Evolutionary conservation across 2,329 filamentous ascomycete species (phyloP), one percentile per base, ranked within the genome.

Genomic region (Exophiala viscosa): DNA sequence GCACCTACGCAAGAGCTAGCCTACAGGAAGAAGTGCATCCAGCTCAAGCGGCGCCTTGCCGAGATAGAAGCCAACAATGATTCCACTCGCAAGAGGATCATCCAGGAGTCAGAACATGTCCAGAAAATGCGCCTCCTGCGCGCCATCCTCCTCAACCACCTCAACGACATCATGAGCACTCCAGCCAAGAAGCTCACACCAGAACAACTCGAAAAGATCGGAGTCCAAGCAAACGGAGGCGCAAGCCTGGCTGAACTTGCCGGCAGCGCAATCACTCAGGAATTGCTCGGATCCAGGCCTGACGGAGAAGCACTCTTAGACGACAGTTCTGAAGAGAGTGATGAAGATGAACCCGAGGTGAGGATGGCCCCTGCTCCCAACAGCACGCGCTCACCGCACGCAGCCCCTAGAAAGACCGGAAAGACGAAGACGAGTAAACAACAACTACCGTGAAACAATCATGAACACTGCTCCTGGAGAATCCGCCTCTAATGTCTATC

Each of bases 1-100:
- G 90, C 92, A 15, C 92, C 93, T 13, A 95, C 90, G 13, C 90
- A 97, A 58, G 92, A 99, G 72, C 87, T 92, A 69, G 91, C 92
- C 45, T 99, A 97, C 73, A 90, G 93, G 65, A 84, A 89, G 60
- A 97, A 99, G 82, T 97, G 92, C 71, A 90, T 96, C 67, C 88
- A 95, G 64, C 82, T 99, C 17, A 95, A 95, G 74, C 87, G 89
- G 64, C 87, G 93, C 56, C 88, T 93, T 59, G 87, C 85, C 68
- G 91, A 96, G 69, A 89, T 97, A 64, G 91, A 97, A 69, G 85
- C 90, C 55, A 86, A 90, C 66, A 96, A 96, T 69, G 90, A 96
- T 64, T 82, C 87, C 52, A 86, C 89, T 42, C 83, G 89, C 48
- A 76, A 89, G 48, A 87, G 90, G 46, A 87, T 96, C 59, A 77